Percentiles rank a stretch among this genome's conserved stretches.
Conservation (phyloP, 805 yeast genomes). For the Ogataea nonfermentans region DNA sequence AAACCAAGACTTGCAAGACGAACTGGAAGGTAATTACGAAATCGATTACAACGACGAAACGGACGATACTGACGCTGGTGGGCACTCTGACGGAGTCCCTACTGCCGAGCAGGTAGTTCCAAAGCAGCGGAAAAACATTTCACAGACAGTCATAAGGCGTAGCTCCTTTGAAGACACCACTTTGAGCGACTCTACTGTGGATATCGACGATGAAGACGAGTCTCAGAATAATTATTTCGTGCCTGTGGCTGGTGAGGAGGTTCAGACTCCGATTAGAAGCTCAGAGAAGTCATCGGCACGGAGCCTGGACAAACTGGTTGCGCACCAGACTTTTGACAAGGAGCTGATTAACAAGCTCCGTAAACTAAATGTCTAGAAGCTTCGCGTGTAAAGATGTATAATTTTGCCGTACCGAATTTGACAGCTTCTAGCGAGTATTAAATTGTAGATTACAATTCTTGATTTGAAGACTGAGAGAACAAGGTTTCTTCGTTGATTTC, state of each 20-base stretch:
- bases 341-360: conserved; percentile 10
- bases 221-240: conserved; percentile 51
- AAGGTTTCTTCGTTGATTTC: background rate
- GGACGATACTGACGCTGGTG: conserved; percentile 3
- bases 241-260: conserved; percentile 44
- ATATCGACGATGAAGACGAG: conserved; percentile 49
- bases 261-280: conserved; percentile 19
- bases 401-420: conserved; percentile 1
- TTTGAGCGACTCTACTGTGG: conserved; percentile 41
- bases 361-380: conserved; percentile 5
- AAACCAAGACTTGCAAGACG: conserved; percentile 10
- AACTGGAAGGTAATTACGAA: conserved; percentile 25
- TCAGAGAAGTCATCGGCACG: conserved; percentile 9
- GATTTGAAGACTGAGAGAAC: conserved; percentile 2
- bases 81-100: background rate
- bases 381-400: background rate
- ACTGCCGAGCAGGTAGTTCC: conserved; percentile 2
- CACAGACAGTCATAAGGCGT: background rate
- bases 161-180: background rate
- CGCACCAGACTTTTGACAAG: conserved; percentile 9
- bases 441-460: conserved; percentile 1
- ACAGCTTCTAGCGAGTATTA: conserved; percentile 2
- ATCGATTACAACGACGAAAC: conserved; percentile 34
- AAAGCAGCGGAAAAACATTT: background rate
- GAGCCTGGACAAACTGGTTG: conserved; percentile 7